These are phyloP conservation scores for Pseudogymnoascus sp. DNA, from an alignment of 2,329 filamentous ascomycete species.

Conservation along the genomic window DNA sequence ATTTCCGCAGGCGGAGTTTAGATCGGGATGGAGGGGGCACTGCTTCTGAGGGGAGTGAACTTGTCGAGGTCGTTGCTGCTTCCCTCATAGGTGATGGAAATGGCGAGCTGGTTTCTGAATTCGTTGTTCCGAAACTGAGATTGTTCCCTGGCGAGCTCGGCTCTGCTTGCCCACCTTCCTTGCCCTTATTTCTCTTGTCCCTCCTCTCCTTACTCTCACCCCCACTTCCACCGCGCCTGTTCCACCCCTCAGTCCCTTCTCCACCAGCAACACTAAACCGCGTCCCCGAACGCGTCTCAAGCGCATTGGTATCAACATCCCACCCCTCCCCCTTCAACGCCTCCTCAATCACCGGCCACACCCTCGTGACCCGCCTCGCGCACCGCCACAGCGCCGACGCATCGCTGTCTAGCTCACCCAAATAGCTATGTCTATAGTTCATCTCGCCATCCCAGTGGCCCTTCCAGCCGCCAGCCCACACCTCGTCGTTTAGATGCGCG, in stretches of 20 bases:
- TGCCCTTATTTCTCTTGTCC: background rate
- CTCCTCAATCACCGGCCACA: slow-evolving; percentile 17
- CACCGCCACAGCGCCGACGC: background rate
- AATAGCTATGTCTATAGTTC: too few species aligned
- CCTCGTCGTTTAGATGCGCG: slow-evolving; percentile 24
- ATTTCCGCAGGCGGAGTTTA: background rate
- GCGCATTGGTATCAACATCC: slow-evolving; percentile 55
- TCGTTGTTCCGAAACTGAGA: background rate
- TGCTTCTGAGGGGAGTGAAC: background rate
- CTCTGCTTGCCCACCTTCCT: background rate
- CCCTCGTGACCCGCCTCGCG: background rate
- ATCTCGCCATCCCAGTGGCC: too few species aligned
- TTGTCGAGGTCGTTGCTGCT: background rate
- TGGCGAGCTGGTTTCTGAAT: background rate
- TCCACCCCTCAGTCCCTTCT: too few species aligned
- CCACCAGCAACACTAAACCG: slow-evolving; percentile 23
- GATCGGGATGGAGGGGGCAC: background rate
- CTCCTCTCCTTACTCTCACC: background rate
- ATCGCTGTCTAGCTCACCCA: too few species aligned
- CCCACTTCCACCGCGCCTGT: too few species aligned
- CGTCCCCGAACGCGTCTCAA: slow-evolving; percentile 56
- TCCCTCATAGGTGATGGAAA: background rate
- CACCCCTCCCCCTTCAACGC: slow-evolving; percentile 48
- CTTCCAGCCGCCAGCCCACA: background rate
- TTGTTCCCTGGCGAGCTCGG: background rate